Percentiles rank a stretch among this genome's conserved stretches.
Evolutionary conservation across 1,284 basidiomycete genomes (phyloP).

Genomic region (Volvariella volvacea): DNA sequence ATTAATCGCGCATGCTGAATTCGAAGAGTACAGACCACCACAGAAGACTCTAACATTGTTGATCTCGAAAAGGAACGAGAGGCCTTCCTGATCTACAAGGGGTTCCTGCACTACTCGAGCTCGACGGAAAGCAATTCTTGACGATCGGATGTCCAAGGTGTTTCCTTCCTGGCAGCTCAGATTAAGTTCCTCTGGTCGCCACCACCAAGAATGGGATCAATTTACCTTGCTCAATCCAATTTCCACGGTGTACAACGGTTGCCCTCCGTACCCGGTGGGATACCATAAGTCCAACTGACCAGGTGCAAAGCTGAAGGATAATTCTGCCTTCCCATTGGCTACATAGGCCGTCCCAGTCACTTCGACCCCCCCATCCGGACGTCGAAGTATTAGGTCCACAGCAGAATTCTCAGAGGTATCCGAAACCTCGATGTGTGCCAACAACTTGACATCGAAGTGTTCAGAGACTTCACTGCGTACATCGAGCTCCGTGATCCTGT

Average conservation of each 20-base stretch:
- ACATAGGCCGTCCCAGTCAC: slow-evolving; percentile 28
- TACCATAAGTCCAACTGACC: slow-evolving; percentile 73
- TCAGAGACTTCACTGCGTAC: slow-evolving; percentile 49
- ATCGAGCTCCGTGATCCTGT: slow-evolving; percentile 59
- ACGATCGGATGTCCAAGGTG: slow-evolving; percentile 40
- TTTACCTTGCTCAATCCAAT: slow-evolving; percentile 43
- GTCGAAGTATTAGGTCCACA: slow-evolving; percentile 38
- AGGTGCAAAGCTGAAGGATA: slow-evolving; percentile 44
- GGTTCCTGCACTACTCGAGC: slow-evolving; percentile 70
- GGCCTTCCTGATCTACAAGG: slow-evolving; percentile 65
- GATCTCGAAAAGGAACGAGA: slow-evolving; percentile 83
- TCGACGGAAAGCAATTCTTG: slow-evolving; percentile 73
- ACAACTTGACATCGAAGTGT: slow-evolving; percentile 41
- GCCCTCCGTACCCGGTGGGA: slow-evolving; percentile 77
- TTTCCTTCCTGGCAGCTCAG: slow-evolving; percentile 33
- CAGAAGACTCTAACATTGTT: slow-evolving; percentile 86
- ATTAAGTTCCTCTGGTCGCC: slow-evolving; percentile 1
- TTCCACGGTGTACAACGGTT: slow-evolving; percentile 67
- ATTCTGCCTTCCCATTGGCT: slow-evolving; percentile 30
- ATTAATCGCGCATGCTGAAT: background rate
- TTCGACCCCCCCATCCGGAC: slow-evolving; percentile 37
- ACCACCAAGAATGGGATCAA: background rate
- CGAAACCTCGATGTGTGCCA: slow-evolving; percentile 38
- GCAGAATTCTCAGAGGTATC: slow-evolving; percentile 28
- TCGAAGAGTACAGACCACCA: slow-evolving; percentile 45